phyloP scores from a whole-genome alignment of 2,329 filamentous ascomycete genomes.

The Rutstroemia sydowiana region DNA sequence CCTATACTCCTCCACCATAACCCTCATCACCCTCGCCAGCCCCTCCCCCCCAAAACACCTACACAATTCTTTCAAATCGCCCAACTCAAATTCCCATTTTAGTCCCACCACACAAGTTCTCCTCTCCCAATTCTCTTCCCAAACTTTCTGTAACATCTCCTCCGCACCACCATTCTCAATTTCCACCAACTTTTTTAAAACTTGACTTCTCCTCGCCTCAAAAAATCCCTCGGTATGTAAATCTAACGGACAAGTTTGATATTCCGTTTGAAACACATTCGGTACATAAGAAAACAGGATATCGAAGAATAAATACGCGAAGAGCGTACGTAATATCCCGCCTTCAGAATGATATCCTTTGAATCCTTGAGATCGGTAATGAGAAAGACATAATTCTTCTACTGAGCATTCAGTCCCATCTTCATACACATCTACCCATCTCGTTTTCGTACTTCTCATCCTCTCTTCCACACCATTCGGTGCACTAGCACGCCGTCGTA shows the following conservation, averaged over 20 bases:
- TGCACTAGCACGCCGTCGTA: conserved; percentile 9
- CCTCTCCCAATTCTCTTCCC: conserved; percentile 58
- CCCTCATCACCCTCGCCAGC: conserved; percentile 78
- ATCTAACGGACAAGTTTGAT: conserved; percentile 89
- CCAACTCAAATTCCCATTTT: conserved; percentile 78
- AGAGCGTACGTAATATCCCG: conserved; percentile 84
- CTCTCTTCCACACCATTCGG: conserved; percentile 18
- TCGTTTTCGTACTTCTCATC: conserved; percentile 59
- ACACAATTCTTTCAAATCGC: conserved; percentile 73
- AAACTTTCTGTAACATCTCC: conserved; percentile 58
- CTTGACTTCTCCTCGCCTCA: conserved; percentile 74
- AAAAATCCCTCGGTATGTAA: conserved; percentile 92
- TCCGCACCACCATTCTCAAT: conserved; percentile 77
- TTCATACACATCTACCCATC: conserved; percentile 77
- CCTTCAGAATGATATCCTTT: conserved; percentile 94
- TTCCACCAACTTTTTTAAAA: conserved; percentile 77
- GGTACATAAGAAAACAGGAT: conserved; percentile 88
- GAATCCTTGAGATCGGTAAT: conserved; percentile 75
- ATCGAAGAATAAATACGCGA: conserved; percentile 87
- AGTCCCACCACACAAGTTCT: conserved; percentile 85
- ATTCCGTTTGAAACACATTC: conserved; percentile 94
- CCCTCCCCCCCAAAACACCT: conserved; percentile 72
- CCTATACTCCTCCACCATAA: conserved; percentile 91
- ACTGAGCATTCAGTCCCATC: conserved; percentile 71
- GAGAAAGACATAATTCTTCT: conserved; percentile 86